Conservation (phyloP, 169 alveolate genomes). For the Plasmodium coatneyi region DNA sequence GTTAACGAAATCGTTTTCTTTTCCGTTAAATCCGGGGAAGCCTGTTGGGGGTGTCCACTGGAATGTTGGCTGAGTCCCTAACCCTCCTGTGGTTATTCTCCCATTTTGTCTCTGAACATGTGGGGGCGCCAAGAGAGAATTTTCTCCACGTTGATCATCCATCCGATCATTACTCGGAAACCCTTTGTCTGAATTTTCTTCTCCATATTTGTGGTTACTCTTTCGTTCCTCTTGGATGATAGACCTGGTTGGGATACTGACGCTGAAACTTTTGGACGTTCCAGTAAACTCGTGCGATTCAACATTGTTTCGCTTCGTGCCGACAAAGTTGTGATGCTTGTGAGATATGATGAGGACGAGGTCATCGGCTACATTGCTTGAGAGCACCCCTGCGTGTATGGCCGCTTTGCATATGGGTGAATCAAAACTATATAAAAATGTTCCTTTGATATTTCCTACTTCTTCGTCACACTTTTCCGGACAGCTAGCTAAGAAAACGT, state of each 20-base stretch:
- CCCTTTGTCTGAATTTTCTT: constrained; percentile 6
- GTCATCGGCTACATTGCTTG: constrained; percentile 81
- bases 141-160: not conserved
- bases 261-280: constrained; percentile 28
- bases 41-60: constrained; percentile 67
- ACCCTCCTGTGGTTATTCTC: not conserved
- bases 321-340: constrained; percentile 33
- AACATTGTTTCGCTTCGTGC: constrained; percentile 58
- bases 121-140: not conserved
- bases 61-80: constrained; percentile 40
- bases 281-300: constrained; percentile 68
- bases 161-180: not conserved
- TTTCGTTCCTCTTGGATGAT: constrained; percentile 45
- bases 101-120: not conserved
- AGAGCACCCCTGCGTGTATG: constrained; percentile 90
- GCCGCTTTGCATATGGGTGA: constrained; percentile 93
- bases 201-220: constrained; percentile 44
- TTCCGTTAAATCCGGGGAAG: constrained; percentile 81
- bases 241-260: constrained; percentile 56
- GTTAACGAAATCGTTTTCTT: constrained; percentile 77
- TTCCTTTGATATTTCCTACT: constrained; percentile 84
- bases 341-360: constrained; percentile 74
- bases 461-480: constrained; percentile 76
- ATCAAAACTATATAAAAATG: constrained; percentile 90
- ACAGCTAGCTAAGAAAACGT: constrained; percentile 73